Evolutionary conservation across 306 rosid genomes (phyloP), one percentile per base, ranked within the genome.

Genomic region (Acacia crassicarpa): DNA sequence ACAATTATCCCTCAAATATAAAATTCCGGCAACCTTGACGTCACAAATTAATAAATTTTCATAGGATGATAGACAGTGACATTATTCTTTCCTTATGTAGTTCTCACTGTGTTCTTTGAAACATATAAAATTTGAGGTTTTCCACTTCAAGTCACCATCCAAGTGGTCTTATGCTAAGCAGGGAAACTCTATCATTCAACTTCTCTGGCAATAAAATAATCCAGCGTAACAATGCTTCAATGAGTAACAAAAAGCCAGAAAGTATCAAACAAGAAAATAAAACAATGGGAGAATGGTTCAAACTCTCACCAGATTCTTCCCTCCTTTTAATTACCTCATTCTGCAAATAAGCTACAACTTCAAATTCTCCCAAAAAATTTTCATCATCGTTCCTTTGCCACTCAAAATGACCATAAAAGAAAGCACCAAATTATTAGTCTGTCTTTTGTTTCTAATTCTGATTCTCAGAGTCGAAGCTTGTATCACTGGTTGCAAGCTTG

Each of bases 401-500:
- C 69, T 72, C 84, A 82, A 81, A 82, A 89, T 89, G 89, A 87
- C 61, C 70, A 75, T 59, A 67, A 11, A 63, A 3, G 45, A 63
- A 58, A 69, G 54, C 8, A 63, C 16, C 41, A 87, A 76, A 25
- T 38, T 78, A 83, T 67, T 80, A 3, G 46, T 56, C 79, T 38
- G 62, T 67, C 67, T 71, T 46, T 9, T 67, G 9, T n/a, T 78
- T 0, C 51, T 85, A 16, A 63, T 77, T 0, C 68, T 84, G 20
- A 70, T 68, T 14, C 83, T 74, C 61, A 83, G 20, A 84, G 82
- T 82, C 12, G 23, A 86, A 72, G 94, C 89, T 76, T 91, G 95
- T 45, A 82, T 20, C 44, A n/a, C 67, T 32, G 92, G 90, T 1
- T 89, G 95, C 88, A 65, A 77, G 58, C 82, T 81, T 33, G 95